Percentiles rank a stretch among this genome's conserved stretches.
These are phyloP conservation scores for Rhodotorula toruloides DNA, from an alignment of 768 basidiomycete species.

Conservation along the genomic window DNA sequence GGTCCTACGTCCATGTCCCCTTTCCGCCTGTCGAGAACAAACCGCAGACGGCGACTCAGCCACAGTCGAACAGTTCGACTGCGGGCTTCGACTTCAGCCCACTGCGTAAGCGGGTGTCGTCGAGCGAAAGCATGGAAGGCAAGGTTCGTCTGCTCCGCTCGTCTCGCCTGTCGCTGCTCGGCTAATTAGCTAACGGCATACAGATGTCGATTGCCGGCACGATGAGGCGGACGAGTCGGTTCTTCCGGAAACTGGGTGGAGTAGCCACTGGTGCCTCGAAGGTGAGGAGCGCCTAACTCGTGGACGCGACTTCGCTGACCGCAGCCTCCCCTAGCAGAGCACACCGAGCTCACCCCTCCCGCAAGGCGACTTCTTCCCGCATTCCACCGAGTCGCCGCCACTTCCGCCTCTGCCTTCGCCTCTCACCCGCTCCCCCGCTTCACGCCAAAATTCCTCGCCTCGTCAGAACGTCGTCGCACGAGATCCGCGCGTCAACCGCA, in stretches of 20 bases:
- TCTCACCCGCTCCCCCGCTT: background rate
- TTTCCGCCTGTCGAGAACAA: background rate
- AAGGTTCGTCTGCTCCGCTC: background rate
- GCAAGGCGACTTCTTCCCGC: no score
- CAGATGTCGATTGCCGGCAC: constrained; percentile 33
- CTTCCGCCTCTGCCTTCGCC: no score
- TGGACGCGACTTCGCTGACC: no score
- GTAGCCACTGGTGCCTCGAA: background rate
- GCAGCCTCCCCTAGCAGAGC: background rate
- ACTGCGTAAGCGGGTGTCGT: background rate
- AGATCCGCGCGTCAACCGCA: background rate
- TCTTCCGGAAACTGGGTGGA: constrained; percentile 41
- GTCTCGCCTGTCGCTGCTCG: background rate
- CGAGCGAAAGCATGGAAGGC: background rate
- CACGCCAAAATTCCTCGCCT: background rate
- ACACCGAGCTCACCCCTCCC: background rate
- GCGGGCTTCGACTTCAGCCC: constrained; percentile 17
- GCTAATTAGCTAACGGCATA: background rate
- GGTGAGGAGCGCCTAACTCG: background rate
- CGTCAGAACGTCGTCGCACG: no score
- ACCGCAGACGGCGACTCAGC: background rate
- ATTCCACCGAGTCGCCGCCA: no score
- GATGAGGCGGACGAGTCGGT: constrained; percentile 42
- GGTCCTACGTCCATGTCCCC: constrained; percentile 19
- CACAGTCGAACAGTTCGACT: background rate